Evolutionary conservation across 2,329 filamentous ascomycete genomes (phyloP).

Genomic region (Lachnellula cervina): DNA sequence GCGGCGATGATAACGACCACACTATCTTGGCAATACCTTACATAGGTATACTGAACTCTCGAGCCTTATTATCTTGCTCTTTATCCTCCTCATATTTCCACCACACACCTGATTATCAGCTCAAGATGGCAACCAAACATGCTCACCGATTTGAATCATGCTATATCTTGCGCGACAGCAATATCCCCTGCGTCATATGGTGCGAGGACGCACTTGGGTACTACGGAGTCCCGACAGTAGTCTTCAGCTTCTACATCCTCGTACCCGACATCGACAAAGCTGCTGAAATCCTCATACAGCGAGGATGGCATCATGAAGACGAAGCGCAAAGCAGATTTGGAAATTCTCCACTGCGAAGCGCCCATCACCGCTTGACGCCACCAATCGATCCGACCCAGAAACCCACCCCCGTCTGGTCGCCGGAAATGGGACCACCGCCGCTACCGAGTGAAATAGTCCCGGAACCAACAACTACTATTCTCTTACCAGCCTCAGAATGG

Average conservation of each 20-base stretch:
- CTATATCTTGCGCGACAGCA: conserved; percentile 6
- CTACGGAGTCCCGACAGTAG: conserved; percentile 24
- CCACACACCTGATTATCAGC: too few species aligned
- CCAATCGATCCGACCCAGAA: not conserved
- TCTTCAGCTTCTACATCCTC: conserved; percentile 24
- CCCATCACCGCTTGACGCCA: conserved; percentile 5
- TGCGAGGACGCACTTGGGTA: conserved; percentile 20
- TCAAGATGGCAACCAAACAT: not conserved
- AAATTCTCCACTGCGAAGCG: not conserved
- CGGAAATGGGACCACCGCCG: not conserved
- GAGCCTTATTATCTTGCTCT: too few species aligned
- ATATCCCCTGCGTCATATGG: conserved; percentile 13
- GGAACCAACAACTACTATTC: conserved; percentile 5
- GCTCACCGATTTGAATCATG: conserved; percentile 6
- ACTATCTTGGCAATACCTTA: too few species aligned
- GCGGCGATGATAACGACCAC: too few species aligned
- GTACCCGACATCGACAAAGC: conserved; percentile 20
- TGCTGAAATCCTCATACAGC: conserved; percentile 8
- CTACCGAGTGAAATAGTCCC: not conserved
- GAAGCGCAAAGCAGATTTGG: not conserved
- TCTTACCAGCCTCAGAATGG: conserved; percentile 9
- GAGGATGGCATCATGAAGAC: conserved; percentile 11
- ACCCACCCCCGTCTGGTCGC: too few species aligned
- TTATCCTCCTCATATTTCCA: too few species aligned
- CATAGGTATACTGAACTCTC: too few species aligned